Evolutionary conservation across 2,329 filamentous ascomycete genomes (phyloP).

Genomic region (Botrytis porri): DNA sequence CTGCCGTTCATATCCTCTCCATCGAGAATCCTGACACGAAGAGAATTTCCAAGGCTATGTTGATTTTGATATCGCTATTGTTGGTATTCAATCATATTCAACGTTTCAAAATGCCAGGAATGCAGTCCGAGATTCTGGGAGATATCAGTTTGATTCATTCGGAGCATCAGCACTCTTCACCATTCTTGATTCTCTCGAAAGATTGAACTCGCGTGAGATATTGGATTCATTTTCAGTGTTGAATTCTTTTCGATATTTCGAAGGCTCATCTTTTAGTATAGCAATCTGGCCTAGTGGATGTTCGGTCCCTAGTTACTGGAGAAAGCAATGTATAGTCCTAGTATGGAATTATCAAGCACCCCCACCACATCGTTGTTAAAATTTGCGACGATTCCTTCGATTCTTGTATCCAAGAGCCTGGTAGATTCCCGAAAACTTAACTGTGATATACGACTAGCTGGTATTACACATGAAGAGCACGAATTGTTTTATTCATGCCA

Average conservation of each 20-base stretch:
- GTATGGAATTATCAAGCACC: neutral
- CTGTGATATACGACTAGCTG: neutral
- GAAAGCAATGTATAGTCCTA: neutral
- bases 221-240: neutral
- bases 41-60: neutral
- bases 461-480: neutral
- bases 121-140: neutral
- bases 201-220: neutral
- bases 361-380: neutral
- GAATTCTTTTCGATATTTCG: too few relatives aligned
- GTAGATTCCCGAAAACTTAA: neutral
- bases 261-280: too few relatives aligned
- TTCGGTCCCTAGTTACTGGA: neutral
- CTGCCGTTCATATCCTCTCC: fast-evolving
- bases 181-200: neutral
- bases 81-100: neutral
- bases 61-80: neutral
- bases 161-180: neutral
- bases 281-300: neutral
- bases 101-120: neutral
- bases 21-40: neutral
- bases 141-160: neutral
- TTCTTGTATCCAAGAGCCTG: neutral
- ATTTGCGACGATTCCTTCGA: neutral
- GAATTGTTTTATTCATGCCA: neutral